Conservation (phyloP, 768 basidiomycete genomes). For the Pulveroboletus sp. region DNA sequence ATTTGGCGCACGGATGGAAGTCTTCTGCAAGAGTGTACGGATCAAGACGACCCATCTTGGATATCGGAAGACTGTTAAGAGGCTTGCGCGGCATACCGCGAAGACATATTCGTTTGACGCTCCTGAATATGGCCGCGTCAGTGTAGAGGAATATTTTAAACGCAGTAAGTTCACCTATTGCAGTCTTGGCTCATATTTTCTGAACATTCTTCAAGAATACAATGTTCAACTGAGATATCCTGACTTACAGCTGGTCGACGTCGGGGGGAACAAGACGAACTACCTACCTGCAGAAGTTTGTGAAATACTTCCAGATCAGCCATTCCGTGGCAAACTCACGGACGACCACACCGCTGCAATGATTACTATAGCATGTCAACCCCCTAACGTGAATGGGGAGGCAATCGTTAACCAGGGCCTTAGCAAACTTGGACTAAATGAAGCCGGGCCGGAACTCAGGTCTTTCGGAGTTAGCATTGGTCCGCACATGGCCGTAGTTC, state of each 20-base stretch:
- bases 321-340: constrained; percentile 47
- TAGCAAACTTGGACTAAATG: constrained; percentile 37
- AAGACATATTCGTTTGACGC: constrained; percentile 38
- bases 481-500: constrained; percentile 49
- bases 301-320: constrained; percentile 40
- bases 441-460: constrained; percentile 31
- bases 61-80: constrained; percentile 70
- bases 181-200: not conserved
- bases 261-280: constrained; percentile 41
- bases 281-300: constrained; percentile 47
- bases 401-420: constrained; percentile 43
- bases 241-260: constrained; percentile 42
- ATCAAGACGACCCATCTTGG: constrained; percentile 64
- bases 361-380: constrained; percentile 47
- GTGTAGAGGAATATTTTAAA: constrained; percentile 45
- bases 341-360: constrained; percentile 50
- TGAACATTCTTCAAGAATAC: constrained; percentile 37
- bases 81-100: constrained; percentile 39
- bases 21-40: constrained; percentile 62
- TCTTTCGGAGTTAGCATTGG: constrained; percentile 45
- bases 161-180: constrained; percentile 34
- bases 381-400: constrained; percentile 45
- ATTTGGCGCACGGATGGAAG: constrained; percentile 55
- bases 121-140: constrained; percentile 37
- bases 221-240: constrained; percentile 35